Percentiles rank a stretch among this genome's conserved stretches.
These are phyloP conservation scores for Lathyrus tuberosus DNA, from an alignment of 306 rosid species.

Conservation along the genomic window DNA sequence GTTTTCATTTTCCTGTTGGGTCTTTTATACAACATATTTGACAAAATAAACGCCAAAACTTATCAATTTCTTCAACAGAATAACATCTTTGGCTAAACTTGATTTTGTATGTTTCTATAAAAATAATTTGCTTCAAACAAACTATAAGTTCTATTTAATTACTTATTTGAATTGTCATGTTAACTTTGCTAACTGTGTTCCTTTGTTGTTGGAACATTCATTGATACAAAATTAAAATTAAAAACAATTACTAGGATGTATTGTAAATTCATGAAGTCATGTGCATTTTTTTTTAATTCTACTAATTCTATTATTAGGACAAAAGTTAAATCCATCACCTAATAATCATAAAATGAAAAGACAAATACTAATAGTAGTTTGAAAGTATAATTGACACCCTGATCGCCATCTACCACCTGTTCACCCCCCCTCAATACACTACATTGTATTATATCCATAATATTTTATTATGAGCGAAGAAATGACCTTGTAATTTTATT, in stretches of 20 bases:
- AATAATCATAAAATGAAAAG: conserved; percentile 22
- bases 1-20: conserved; percentile 37
- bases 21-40: conserved; percentile 26
- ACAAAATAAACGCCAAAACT: too few species aligned
- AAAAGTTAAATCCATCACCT: conserved; percentile 8
- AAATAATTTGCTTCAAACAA: not conserved
- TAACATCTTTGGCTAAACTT: conserved; percentile 28
- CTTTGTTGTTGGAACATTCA: conserved; percentile 51
- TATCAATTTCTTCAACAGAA: too few species aligned
- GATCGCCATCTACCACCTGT: too few species aligned
- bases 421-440: too few species aligned
- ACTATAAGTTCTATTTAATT: not conserved
- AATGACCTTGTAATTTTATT: too few species aligned
- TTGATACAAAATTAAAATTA: conserved; percentile 12
- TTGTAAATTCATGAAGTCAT: conserved; percentile 24
- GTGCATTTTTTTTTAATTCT: conserved; percentile 6
- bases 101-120: conserved; percentile 17
- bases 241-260: conserved; percentile 4
- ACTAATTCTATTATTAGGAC: conserved; percentile 14
- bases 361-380: conserved; percentile 1
- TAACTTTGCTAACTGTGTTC: conserved; percentile 38
- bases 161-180: conserved; percentile 13
- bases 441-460: too few species aligned
- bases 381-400: too few species aligned
- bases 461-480: too few species aligned